Evolutionary conservation across 1,284 basidiomycete genomes (phyloP), one percentile per base, ranked within the genome.

Genomic region (Trametes versicolor): DNA sequence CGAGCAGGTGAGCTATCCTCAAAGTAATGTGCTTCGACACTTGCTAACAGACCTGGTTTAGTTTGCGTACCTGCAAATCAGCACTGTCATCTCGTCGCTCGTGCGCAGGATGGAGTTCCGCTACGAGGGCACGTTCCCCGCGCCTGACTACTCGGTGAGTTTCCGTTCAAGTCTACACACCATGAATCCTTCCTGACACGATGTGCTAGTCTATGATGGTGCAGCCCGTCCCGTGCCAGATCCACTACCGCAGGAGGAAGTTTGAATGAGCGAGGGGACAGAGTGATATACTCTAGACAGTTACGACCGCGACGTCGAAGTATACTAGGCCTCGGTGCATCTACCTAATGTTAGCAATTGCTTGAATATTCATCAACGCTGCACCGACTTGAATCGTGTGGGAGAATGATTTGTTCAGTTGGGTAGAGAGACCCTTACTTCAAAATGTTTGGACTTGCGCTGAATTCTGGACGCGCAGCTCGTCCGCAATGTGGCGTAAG

Each of bases 31-130:
- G 23, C 15, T n/a, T 9, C 19, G 34, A 17, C 29, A 10, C 12
- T 17, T 9, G 25, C 37, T 43, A 45, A 19, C 51, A n/a, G 19
- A 45, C 70, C 71, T 19, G 69, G 72, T 76, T 51, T 71, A 96
- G 87, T 99, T 99, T 75, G 98, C 98, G 17, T 97, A 98, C 77
- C 80, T 99, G 61, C 98, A 99, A 80, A 83, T 99, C 29, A 93
- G 95, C 50, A 91, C 91, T 7, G 85, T 99, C 75, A 81, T 99
- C 67, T 78, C 90, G 9, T 94, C 91, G 12, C 77, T 99, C 65
- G 81, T 99, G 45, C 89, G 97, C 60, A 81, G 86, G 64, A 82
- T 94, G 67, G 93, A 95, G 76, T 76, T 98, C 76, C 85, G 85
- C 60, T 81, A 98, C 43, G 90, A 84, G 47, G 79, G 81, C 41